phyloP scores from a whole-genome alignment of 2,329 filamentous ascomycete genomes.

The Cercospora sp. region DNA sequence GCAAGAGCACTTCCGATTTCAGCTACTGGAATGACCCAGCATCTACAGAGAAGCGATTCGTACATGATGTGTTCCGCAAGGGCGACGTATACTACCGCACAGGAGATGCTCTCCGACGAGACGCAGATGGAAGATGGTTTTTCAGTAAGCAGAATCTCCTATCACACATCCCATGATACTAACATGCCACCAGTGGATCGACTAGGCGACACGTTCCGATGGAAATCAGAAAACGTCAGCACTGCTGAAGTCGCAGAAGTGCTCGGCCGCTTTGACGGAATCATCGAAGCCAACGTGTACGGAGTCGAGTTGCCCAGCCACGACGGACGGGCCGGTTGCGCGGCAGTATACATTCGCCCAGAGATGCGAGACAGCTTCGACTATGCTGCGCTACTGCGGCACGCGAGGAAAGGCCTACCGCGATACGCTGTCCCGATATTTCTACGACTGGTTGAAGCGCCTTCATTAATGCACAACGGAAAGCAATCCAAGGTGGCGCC shows the following conservation, averaged over 20 bases:
- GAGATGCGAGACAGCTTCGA: slow-evolving; percentile 55
- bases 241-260: slow-evolving; percentile 71
- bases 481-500: slow-evolving; percentile 78
- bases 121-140: slow-evolving; percentile 69
- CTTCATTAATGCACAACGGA: slow-evolving; percentile 69
- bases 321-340: slow-evolving; percentile 82
- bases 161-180: not conserved
- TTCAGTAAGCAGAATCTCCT: slow-evolving; percentile 51
- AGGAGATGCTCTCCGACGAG: slow-evolving; percentile 76
- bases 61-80: slow-evolving; percentile 64
- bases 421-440: slow-evolving; percentile 76
- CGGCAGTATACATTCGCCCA: slow-evolving; percentile 62
- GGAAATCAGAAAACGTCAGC: slow-evolving; percentile 61
- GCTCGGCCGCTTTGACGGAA: slow-evolving; percentile 64
- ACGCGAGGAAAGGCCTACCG: slow-evolving; percentile 62
- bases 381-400: slow-evolving; percentile 60
- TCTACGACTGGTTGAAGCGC: slow-evolving; percentile 60
- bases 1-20: slow-evolving; percentile 61
- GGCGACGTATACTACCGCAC: slow-evolving; percentile 83
- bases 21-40: slow-evolving; percentile 68
- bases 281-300: slow-evolving; percentile 85
- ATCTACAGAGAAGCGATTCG: slow-evolving; percentile 61
- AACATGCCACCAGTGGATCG: slow-evolving; percentile 59
- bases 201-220: slow-evolving; percentile 75
- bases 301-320: slow-evolving; percentile 77